Percentiles rank a stretch among this genome's conserved stretches.
phyloP scores from a whole-genome alignment of 2,329 filamentous ascomycete genomes.

The Hypocreales sp. region DNA sequence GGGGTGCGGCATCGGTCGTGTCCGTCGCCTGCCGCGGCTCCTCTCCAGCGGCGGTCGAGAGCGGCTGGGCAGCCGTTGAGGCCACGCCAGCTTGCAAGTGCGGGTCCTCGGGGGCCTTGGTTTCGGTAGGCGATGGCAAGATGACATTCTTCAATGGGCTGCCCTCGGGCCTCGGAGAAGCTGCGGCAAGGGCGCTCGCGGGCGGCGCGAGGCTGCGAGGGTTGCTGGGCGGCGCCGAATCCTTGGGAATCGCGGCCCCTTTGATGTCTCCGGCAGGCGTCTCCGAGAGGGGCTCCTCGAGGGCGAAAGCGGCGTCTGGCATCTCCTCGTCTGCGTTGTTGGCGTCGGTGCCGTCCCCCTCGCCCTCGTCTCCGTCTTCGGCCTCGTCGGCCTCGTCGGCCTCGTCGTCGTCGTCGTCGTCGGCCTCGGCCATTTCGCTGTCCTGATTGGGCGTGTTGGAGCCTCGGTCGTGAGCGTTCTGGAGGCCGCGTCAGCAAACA shows the following conservation, averaged over 20 bases:
- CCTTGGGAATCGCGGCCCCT: slow-evolving; percentile 10
- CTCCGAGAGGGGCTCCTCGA: slow-evolving; percentile 8
- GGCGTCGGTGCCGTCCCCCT: slow-evolving; percentile 27
- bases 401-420: slow-evolving; percentile 29
- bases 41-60: slow-evolving; percentile 15
- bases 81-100: slow-evolving; percentile 4
- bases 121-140: slow-evolving; percentile 27
- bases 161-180: slow-evolving; percentile 25
- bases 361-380: slow-evolving; percentile 30
- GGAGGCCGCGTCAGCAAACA: too few species aligned
- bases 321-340: slow-evolving; percentile 21
- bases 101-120: slow-evolving; percentile 6
- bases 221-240: slow-evolving; percentile 12
- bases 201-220: slow-evolving; percentile 17
- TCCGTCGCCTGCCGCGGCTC: slow-evolving; percentile 12
- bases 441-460: slow-evolving; percentile 29
- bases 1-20: slow-evolving; percentile 10
- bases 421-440: slow-evolving; percentile 37
- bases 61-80: slow-evolving; percentile 14
- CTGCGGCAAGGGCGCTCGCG: slow-evolving; percentile 9
- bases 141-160: slow-evolving; percentile 38
- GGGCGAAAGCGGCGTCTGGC: slow-evolving; percentile 16
- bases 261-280: slow-evolving; percentile 11
- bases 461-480: too few species aligned
- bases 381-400: slow-evolving; percentile 30